Percentiles rank a stretch among this genome's conserved stretches.
Evolutionary conservation across 2,329 filamentous ascomycete genomes (phyloP).

Genomic region (Fusarium brevicatenulatum): DNA sequence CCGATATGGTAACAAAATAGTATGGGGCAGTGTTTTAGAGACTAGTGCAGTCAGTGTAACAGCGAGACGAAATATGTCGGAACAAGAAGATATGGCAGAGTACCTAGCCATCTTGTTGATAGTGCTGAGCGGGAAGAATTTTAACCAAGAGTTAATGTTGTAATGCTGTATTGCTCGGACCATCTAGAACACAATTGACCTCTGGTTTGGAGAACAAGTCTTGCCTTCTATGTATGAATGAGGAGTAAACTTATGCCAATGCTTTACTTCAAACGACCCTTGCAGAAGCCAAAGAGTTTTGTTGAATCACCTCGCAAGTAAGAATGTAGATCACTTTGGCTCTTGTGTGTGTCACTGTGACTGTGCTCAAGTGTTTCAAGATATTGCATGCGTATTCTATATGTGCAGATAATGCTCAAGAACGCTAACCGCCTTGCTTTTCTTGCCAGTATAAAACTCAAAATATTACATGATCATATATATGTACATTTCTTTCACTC

Average conservation of each 20-base stretch:
- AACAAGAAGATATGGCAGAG: not conserved
- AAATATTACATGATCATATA: constrained; percentile 33
- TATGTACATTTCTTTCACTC: constrained; percentile 26
- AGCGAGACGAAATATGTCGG: not conserved
- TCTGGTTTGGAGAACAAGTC: not conserved
- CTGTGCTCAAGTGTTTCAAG: not conserved
- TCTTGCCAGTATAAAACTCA: constrained; percentile 24
- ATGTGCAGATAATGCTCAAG: constrained; percentile 30
- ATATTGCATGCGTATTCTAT: constrained; percentile 25
- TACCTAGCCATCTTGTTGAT: not conserved
- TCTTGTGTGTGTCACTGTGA: not conserved
- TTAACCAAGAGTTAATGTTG: not conserved
- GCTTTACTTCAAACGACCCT: not conserved
- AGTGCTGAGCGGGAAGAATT: not conserved
- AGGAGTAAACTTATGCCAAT: not conserved
- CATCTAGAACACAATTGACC: not conserved
- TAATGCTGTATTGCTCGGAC: not conserved
- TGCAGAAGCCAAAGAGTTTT: not conserved
- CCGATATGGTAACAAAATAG: not conserved
- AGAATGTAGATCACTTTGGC: not conserved
- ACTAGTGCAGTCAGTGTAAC: not conserved
- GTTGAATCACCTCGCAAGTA: not conserved
- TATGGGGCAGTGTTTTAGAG: not conserved
- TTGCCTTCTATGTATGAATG: not conserved
- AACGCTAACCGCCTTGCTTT: constrained; percentile 30